A percentile compares a stretch with the other conserved stretches of the same genome.
phyloP scores from a whole-genome alignment of 2,329 filamentous ascomycete genomes.

The Zarea fungicola region DNA sequence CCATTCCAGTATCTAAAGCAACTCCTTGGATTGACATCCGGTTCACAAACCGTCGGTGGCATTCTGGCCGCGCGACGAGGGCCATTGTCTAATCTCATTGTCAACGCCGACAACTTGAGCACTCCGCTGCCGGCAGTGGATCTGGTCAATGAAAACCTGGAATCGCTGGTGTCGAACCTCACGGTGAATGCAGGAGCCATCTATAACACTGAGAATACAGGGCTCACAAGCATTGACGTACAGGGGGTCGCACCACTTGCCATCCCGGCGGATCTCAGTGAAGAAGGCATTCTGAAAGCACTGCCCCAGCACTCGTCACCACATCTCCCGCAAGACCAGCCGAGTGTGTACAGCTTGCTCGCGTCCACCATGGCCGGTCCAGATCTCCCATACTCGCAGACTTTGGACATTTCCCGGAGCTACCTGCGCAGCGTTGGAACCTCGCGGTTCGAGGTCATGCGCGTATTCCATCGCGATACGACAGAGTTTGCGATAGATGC shows the following conservation, averaged over 20 bases:
- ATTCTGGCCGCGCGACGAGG: background rate
- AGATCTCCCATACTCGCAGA: conserved; percentile 2
- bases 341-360: background rate
- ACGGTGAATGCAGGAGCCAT: background rate
- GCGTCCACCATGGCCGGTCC: background rate
- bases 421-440: conserved; percentile 1
- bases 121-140: background rate
- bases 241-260: background rate
- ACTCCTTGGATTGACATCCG: background rate
- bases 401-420: background rate
- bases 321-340: conserved; percentile 4
- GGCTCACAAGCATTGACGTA: background rate
- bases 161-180: conserved; percentile 1
- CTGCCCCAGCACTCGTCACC: conserved; percentile 8
- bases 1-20: conserved; percentile 6
- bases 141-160: conserved; percentile 8
- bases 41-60: background rate
- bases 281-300: background rate
- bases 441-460: conserved; percentile 5
- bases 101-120: background rate
- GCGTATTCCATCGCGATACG: conserved; percentile 1
- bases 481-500: conserved; percentile 8
- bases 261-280: background rate
- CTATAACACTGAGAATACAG: background rate
- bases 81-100: background rate